Evolutionary conservation across 495 filamentous ascomycete species (phyloP).

Genomic region (Parmelia sp.): DNA sequence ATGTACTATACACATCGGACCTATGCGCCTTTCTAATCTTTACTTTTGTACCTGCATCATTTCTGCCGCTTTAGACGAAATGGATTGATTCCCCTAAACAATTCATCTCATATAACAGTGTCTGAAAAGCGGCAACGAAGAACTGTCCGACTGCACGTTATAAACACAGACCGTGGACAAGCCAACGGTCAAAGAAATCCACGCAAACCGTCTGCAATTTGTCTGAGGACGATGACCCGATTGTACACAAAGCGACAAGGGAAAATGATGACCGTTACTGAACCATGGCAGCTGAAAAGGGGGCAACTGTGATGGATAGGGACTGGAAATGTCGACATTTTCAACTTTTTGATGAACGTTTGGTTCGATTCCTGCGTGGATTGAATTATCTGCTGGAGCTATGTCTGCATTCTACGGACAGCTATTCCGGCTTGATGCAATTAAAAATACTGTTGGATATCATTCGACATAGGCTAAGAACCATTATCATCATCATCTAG

Average conservation of each 20-base stretch:
- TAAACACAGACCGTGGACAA: too few species aligned
- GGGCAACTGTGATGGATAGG: too few species aligned
- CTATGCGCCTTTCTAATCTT: not conserved
- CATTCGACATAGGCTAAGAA: not conserved
- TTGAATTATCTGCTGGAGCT: too few species aligned
- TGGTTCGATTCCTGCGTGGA: too few species aligned
- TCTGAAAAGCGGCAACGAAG: too few species aligned
- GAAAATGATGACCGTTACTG: slow-evolving; percentile 2
- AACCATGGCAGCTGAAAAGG: too few species aligned
- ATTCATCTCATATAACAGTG: too few species aligned
- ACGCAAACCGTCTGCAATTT: slow-evolving; percentile 7
- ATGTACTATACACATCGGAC: too few species aligned
- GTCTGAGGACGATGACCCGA: slow-evolving; percentile 9
- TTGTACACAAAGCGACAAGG: not conserved
- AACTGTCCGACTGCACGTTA: too few species aligned
- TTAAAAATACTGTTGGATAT: not conserved
- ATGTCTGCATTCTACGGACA: not conserved
- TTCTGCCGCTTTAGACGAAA: not conserved
- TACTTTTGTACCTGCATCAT: not conserved
- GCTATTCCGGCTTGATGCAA: not conserved
- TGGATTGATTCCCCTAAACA: too few species aligned
- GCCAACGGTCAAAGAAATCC: not conserved
- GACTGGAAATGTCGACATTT: too few species aligned
- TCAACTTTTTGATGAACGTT: too few species aligned
- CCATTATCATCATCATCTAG: not conserved